A percentile compares a stretch with the other conserved stretches of the same genome.
phyloP scores from a whole-genome alignment of 495 filamentous ascomycete species.

The Trichoderma reesei region DNA sequence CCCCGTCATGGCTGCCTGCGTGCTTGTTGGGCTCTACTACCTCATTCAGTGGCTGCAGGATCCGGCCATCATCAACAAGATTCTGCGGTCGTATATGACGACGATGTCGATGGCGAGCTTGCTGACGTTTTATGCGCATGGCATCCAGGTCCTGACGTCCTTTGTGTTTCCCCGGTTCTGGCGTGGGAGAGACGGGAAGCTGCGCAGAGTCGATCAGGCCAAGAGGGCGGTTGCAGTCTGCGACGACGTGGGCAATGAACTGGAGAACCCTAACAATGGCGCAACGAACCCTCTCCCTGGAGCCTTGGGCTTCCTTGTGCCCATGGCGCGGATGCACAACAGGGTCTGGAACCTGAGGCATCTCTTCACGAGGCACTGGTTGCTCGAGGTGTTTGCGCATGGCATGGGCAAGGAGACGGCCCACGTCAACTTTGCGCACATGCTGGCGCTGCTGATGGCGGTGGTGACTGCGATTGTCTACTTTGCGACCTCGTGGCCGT shows the following conservation, averaged over 20 bases:
- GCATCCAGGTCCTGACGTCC: conserved; percentile 50
- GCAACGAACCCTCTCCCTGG: conserved; percentile 39
- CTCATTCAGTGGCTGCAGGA: conserved; percentile 85
- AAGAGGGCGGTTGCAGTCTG: conserved; percentile 11
- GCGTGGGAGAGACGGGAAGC: conserved; percentile 29
- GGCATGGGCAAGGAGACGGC: conserved; percentile 26
- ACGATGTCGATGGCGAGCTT: conserved; percentile 67
- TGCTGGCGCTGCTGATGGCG: conserved; percentile 52
- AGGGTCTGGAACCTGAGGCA: conserved; percentile 36
- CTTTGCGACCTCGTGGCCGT: conserved; percentile 58
- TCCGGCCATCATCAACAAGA: conserved; percentile 69
- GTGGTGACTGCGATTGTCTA: conserved; percentile 54
- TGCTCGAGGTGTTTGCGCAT: conserved; percentile 31
- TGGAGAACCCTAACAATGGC: conserved; percentile 11
- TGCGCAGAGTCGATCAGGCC: conserved; percentile 34
- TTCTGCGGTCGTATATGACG: conserved; percentile 79
- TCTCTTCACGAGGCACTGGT: conserved; percentile 38
- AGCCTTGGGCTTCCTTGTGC: conserved; percentile 21
- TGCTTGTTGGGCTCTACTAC: conserved; percentile 72
- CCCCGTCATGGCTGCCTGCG: conserved; percentile 66
- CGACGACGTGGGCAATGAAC: conserved; percentile 14
- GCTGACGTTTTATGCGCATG: conserved; percentile 57
- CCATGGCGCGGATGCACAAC: conserved; percentile 17
- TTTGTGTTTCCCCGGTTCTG: conserved; percentile 65
- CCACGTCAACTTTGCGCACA: conserved; percentile 27